These are phyloP conservation scores for Sonneratia caseolaris DNA, from an alignment of 345 rosid species.

Conservation along the genomic window DNA sequence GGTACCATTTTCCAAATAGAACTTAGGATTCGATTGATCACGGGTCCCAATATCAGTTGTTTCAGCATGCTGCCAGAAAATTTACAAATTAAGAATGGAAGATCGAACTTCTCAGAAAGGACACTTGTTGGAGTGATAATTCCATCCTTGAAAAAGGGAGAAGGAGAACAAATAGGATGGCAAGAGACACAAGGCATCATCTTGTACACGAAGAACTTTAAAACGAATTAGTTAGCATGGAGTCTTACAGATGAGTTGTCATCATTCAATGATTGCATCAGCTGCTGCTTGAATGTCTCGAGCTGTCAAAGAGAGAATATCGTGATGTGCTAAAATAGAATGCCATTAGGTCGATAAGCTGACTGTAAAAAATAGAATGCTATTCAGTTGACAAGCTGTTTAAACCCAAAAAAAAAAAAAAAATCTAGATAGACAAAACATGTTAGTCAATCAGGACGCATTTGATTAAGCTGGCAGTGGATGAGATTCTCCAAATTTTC, in stretches of 20 bases:
- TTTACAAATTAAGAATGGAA: background rate
- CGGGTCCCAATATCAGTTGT: constrained; percentile 56
- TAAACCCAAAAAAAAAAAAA: too few species aligned
- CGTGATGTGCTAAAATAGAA: background rate
- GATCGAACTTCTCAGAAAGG: background rate
- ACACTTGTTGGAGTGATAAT: background rate
- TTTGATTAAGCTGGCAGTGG: background rate
- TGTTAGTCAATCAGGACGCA: background rate
- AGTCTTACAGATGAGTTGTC: constrained; percentile 62
- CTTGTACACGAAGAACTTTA: background rate
- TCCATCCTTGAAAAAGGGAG: constrained; percentile 1
- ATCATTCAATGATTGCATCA: constrained; percentile 81
- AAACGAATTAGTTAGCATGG: background rate
- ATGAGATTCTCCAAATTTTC: background rate
- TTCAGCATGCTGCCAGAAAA: constrained; percentile 38
- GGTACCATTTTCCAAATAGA: constrained; percentile 51
- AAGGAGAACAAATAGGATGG: constrained; percentile 3
- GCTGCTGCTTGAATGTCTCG: constrained; percentile 83
- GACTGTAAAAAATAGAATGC: background rate
- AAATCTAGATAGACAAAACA: background rate
- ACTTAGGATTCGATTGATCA: constrained; percentile 49
- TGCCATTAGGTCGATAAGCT: background rate
- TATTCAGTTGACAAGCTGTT: too few species aligned
- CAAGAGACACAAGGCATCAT: background rate
- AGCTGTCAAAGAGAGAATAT: constrained; percentile 30